Conservation (phyloP, 1,284 basidiomycete genomes). For the Pseudozyma tsukubaensis region DNA sequence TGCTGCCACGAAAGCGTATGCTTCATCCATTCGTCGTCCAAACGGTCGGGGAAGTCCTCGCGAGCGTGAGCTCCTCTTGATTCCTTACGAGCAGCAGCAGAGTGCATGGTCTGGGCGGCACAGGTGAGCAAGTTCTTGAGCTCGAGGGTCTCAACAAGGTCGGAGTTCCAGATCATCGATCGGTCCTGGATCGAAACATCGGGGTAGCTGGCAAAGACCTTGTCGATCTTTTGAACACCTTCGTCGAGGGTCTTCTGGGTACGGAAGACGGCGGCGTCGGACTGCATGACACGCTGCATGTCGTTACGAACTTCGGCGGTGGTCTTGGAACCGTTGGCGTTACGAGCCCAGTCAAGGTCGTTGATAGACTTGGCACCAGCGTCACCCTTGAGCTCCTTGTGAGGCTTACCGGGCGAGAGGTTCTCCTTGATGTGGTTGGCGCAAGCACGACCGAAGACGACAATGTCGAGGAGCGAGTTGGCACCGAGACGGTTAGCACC, state of each 20-base stretch:
- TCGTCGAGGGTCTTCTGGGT: conserved; percentile 91
- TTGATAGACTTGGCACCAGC: conserved; percentile 88
- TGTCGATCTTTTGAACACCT: conserved; percentile 86
- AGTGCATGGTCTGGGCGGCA: conserved; percentile 93
- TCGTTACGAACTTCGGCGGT: conserved; percentile 91
- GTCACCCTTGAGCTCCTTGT: conserved; percentile 87
- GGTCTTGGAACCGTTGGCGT: conserved; percentile 79
- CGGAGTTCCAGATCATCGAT: conserved; percentile 91
- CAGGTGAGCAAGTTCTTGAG: conserved; percentile 94
- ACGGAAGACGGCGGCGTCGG: conserved; percentile 73
- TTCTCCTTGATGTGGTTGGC: conserved; percentile 97
- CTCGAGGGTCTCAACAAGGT: conserved; percentile 96
- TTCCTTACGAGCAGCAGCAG: conserved; percentile 95
- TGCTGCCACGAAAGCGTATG: conserved; percentile 64
- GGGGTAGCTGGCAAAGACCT: conserved; percentile 87
- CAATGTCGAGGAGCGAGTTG: conserved; percentile 98
- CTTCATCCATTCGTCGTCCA: conserved; percentile 75
- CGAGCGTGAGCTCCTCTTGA: conserved; percentile 97
- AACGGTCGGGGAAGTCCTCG: conserved; percentile 87
- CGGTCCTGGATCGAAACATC: conserved; percentile 96
- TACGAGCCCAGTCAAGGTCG: conserved; percentile 88
- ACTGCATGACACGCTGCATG: conserved; percentile 99
- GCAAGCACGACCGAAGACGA: conserved; percentile 98
- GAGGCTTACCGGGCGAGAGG: conserved; percentile 87
- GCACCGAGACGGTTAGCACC: conserved; percentile 99